Conservation (phyloP, 768 basidiomycete genomes). For the Pseudohyphozyma bogoriensis region DNA sequence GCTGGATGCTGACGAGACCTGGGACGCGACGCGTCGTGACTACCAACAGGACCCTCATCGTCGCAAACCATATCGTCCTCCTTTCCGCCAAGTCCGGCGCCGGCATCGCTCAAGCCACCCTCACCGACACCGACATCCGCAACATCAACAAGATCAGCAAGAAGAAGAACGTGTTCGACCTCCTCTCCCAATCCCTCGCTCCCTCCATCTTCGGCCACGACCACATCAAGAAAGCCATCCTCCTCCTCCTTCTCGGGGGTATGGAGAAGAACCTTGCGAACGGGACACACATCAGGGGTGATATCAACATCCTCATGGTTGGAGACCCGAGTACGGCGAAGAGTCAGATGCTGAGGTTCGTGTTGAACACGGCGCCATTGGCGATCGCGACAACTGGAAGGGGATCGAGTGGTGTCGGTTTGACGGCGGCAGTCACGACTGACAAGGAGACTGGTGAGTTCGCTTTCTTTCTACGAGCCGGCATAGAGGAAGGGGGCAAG, state of each 20-base stretch:
- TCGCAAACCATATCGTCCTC: slow-evolving; percentile 90
- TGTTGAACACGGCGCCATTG: slow-evolving; percentile 86
- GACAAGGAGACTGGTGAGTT: slow-evolving; percentile 81
- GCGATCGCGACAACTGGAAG: slow-evolving; percentile 98
- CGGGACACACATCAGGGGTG: slow-evolving; percentile 96
- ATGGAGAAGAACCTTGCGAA: slow-evolving; percentile 96
- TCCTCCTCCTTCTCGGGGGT: slow-evolving; percentile 86
- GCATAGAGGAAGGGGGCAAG: not conserved
- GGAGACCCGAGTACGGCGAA: slow-evolving; percentile 99
- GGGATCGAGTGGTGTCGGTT: slow-evolving; percentile 96
- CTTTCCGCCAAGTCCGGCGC: slow-evolving; percentile 90
- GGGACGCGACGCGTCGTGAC: too few species aligned
- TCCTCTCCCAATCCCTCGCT: slow-evolving; percentile 88
- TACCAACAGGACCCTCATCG: slow-evolving; percentile 81
- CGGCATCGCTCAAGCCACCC: slow-evolving; percentile 80
- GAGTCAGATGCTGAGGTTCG: slow-evolving; percentile 88
- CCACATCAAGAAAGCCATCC: slow-evolving; percentile 85
- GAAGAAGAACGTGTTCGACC: slow-evolving; percentile 69
- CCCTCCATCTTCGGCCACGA: slow-evolving; percentile 96
- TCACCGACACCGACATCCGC: slow-evolving; percentile 90
- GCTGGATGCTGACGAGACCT: not conserved
- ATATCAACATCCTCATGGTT: slow-evolving; percentile 99
- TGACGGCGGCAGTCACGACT: slow-evolving; percentile 95
- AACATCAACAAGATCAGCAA: slow-evolving; percentile 89
- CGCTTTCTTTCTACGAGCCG: not conserved